Evolutionary conservation across 495 filamentous ascomycete genomes (phyloP), one percentile per base, ranked within the genome.

Genomic region (Penicillium angulare): DNA sequence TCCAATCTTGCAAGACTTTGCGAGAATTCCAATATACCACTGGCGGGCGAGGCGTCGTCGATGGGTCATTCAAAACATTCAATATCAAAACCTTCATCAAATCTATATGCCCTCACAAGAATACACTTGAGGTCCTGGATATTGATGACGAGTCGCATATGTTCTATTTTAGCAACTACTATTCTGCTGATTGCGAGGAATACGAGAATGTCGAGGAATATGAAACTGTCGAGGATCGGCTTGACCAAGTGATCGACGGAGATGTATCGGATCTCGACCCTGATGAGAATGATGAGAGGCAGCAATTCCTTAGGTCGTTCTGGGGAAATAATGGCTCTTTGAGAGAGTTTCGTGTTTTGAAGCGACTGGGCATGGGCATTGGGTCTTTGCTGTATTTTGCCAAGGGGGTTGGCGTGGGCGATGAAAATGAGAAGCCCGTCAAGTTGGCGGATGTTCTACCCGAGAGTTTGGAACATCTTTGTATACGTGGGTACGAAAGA

Each of bases 111-210:
- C 8, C 36, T 2, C 60, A 67, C 46, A 61, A 57, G 16, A 46
- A 56, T 1, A 65, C 59, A 7, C 44, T 70, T 15, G 60, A 67
- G 21, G 34, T 53, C 1, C 49, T 69, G 2, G 52, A 70, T 40
- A 20, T 70, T 1, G 62, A 67, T 42, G 34, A 27, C 16, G 43
- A 47, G 1, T 2, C 1, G 7, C 3, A 32, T 32, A 45, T 52
- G 41, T 8, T 26, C 39, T 48, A 39, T 22, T 48, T 48, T 5
- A 1, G 29, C 21, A n/a, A 21, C 22, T 26, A n/a, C n/a, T n/a
- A n/a, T n/a, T n/a, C n/a, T n/a, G n/a, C 1, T 15, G 3, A 22
- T 47, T 47, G 24, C 40, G 20, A 42, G 2, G 16, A 42, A n/a
- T n/a, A n/a, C n/a, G n/a, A n/a, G n/a, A n/a, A n/a, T n/a, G n/a